These are phyloP conservation scores for Starmera dryadoides DNA, from an alignment of 805 yeast species.

Conservation along the genomic window DNA sequence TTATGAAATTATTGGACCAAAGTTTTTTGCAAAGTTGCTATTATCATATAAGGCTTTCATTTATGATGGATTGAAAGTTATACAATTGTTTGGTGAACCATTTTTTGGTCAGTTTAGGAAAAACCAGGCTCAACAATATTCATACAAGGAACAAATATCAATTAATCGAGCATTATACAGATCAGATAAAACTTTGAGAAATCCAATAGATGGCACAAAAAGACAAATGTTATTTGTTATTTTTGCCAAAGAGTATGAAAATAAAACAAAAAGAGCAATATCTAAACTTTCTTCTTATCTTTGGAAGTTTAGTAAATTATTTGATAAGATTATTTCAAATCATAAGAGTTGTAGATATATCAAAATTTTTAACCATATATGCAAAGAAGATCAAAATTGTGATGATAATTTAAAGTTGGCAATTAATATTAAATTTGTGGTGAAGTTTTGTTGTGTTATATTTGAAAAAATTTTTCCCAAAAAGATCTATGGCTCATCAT, in stretches of 20 bases:
- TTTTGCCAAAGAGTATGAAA: background rate
- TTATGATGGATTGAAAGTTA: background rate
- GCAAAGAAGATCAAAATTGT: slow-evolving; percentile 13
- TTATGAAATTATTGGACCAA: slow-evolving; percentile 7
- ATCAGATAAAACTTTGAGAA: background rate
- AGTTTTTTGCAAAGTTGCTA: slow-evolving; percentile 7
- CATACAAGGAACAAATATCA: no score
- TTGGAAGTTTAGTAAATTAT: slow-evolving; percentile 7
- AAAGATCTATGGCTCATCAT: slow-evolving; percentile 42
- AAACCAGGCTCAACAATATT: background rate
- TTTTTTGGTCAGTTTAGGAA: background rate
- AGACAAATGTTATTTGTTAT: background rate
- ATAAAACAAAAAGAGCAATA: background rate
- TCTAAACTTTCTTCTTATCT: slow-evolving; percentile 3
- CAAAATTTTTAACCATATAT: slow-evolving; percentile 28
- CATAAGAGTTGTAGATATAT: slow-evolving; percentile 30
- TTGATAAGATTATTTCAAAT: slow-evolving; percentile 18
- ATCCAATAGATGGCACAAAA: background rate
- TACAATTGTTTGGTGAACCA: slow-evolving; percentile 13
- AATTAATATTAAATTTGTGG: slow-evolving; percentile 27
- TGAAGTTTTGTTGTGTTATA: slow-evolving; percentile 34
- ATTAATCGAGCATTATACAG: background rate
- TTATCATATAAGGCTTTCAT: slow-evolving; percentile 8
- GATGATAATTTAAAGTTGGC: slow-evolving; percentile 25
- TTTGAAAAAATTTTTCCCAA: slow-evolving; percentile 44